Evolutionary conservation across 164 flowering plant species (phyloP), one percentile per base, ranked within the genome.

Genomic region (Magnolia officinalis): DNA sequence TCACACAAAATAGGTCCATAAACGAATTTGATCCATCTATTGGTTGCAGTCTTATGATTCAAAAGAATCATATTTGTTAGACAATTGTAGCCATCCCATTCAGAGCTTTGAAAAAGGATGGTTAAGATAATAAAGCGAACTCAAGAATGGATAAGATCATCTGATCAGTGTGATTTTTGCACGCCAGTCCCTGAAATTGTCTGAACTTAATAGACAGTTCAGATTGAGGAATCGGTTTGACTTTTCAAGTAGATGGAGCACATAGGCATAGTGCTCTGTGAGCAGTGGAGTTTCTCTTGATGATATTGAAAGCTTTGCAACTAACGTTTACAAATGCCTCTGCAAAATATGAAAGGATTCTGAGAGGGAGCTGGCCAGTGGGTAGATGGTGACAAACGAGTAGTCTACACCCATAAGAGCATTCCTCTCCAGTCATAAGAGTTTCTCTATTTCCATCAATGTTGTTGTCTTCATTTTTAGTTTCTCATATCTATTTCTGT

Each of bases 301-400:
- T 10, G 10, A 68, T 31, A 63, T 73, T 37, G 45, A 55, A 16
- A 72, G 50, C 52, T 21, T 71, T 71, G 21, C 29, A 64, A 65
- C 51, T 79, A n/a, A 26, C 50, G 58, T 31, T 37, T 37, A 37
- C 45, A 37, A 37, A 37, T 37, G 45, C 55, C 29, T 1, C 21
- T 23, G 37, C 18, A 37, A 37, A 68, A 26, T 70, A 63, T 87
- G 83, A 83, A 11, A 96, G 99, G 98, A 81, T 96, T 85, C 90
- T 93, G 4, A 84, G 87, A 81, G 99, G 99, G 75, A 90, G 77
- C 72, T 98, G 97, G 7, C 99, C 94, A 80, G 90, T 94, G 61
- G n/a, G 99, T 96, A 21, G 81, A 90, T 83, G 97, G 97, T 24
- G 99, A 96, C 78, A 92, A 87, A 77, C 93, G 86, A 65, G 79